Conservation (phyloP, 495 filamentous ascomycete species). For the Xylaria bambusicola region DNA sequence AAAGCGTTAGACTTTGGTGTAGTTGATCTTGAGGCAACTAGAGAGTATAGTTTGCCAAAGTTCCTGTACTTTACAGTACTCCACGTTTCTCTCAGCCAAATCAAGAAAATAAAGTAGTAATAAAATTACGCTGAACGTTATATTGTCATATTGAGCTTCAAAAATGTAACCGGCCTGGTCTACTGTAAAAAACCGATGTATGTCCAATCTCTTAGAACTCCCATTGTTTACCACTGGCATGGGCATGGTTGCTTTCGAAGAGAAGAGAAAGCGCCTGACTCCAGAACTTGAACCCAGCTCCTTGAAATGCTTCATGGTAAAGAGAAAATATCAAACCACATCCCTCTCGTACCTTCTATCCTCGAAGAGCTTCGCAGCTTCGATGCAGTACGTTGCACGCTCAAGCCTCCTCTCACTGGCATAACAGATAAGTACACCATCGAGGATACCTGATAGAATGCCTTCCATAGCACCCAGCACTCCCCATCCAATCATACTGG, state of each 20-base stretch:
- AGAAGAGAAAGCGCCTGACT: conserved; percentile 22
- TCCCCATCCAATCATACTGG: conserved; percentile 92
- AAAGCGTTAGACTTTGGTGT: too few species aligned
- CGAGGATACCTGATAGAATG: conserved; percentile 86
- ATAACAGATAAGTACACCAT: conserved; percentile 92
- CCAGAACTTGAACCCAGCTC: conserved; percentile 1
- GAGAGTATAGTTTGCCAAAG: too few species aligned
- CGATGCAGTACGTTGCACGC: conserved; percentile 79
- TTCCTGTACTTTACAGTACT: too few species aligned
- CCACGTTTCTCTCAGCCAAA: too few species aligned
- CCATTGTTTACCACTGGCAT: neutral
- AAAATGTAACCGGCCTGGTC: neutral
- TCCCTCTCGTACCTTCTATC: conserved; percentile 48
- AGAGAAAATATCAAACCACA: conserved; percentile 29
- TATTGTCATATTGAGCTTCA: neutral
- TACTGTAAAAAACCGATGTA: conserved; percentile 1
- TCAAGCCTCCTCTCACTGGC: conserved; percentile 77
- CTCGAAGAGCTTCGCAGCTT: conserved; percentile 81
- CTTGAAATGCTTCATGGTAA: conserved; percentile 13
- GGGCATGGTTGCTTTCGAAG: conserved; percentile 19
- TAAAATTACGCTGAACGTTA: conserved; percentile 1
- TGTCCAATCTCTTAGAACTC: conserved; percentile 12
- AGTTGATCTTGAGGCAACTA: too few species aligned
- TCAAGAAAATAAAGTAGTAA: too few species aligned
- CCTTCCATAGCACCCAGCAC: conserved; percentile 95